Evolutionary conservation across 148 eudicot species (phyloP).

Genomic region (Heliosperma pusillum): DNA sequence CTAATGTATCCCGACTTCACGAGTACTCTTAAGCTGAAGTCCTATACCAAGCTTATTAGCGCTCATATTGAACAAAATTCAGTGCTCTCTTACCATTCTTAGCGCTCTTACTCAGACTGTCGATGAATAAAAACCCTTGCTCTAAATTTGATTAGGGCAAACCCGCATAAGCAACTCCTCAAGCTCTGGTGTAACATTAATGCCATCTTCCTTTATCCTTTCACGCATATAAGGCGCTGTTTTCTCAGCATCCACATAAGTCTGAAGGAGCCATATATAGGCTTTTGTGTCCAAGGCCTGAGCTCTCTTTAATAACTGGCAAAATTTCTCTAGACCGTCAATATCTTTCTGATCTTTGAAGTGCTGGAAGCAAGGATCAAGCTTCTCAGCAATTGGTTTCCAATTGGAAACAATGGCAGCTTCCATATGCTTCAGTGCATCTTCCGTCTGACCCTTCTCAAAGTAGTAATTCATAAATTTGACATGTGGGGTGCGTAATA

Average conservation of each 20-base stretch:
- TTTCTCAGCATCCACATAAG: conserved; percentile 51
- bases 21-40: no score
- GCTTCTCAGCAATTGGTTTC: conserved; percentile 27
- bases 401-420: conserved; percentile 37
- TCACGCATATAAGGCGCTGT: conserved; percentile 39
- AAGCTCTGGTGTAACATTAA: conserved; percentile 39
- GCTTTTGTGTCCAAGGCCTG: conserved; percentile 35
- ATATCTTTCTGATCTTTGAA: conserved; percentile 51
- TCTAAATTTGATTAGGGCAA: conserved; percentile 23
- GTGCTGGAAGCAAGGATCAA: conserved; percentile 30
- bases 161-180: conserved; percentile 47
- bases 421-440: conserved; percentile 48
- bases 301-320: conserved; percentile 37
- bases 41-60: no score
- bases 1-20: no score
- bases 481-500: conserved; percentile 26
- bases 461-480: conserved; percentile 39
- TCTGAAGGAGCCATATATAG: conserved; percentile 43
- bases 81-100: no score
- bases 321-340: conserved; percentile 46
- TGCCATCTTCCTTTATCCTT: conserved; percentile 49
- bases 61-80: no score
- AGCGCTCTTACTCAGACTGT: no score
- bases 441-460: conserved; percentile 31
- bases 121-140: not conserved